Base-by-base conservation (phyloP, 2,329 filamentous ascomycete genomes). In the Trichoderma asperellum region DNA sequence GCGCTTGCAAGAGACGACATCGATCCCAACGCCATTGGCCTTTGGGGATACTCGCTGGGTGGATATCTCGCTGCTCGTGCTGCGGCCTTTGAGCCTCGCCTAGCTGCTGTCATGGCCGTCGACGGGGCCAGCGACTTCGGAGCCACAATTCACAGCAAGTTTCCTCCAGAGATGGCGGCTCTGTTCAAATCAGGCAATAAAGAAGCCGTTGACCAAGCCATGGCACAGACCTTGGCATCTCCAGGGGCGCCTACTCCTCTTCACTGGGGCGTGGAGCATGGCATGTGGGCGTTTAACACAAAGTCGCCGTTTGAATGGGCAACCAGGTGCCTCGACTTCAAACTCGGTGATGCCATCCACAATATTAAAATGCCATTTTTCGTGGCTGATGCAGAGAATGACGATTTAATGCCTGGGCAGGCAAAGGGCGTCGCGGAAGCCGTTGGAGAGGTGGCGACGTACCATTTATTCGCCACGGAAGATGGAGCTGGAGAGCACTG, bases 71-170 rank as follows among this genome's bases (percentile, higher is more conserved):
- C 76, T 5, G 74, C 78, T 2, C 79, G 81, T 1, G 82, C 81
- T 0, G 82, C 83, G 0, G 81, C 81, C 1, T 82, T 82, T 70
- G 83, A 85, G 63, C 79, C 77, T 68, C 81, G 82, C 6, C 73
- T 84, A 53, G 77, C 79, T 1, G 83, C 82, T 4, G 73, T 79
- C 5, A 73, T 83, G 59, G 75, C 77, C 40, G 75, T 82, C 32
- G 82, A 83, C 70, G 82, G 81, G 2, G 68, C 84, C 3, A 81
- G 74, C 70, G 75, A 79, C 65, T 71, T 77, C 73, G 71, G 75
- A 47, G 68, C 24, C 2, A 49, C 56, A 2, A 11, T 73, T 2
- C 49, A 47, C 40, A 7, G 21, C 7, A 47, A 43, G n/a, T 68
- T 73, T 10, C 60, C 58, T 2, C 68, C 69, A 0, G 69, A 71